A percentile compares a stretch with the other conserved stretches of the same genome.
These are phyloP conservation scores for Gossypium arboreum DNA, from an alignment of 345 rosid species.

Conservation along the genomic window DNA sequence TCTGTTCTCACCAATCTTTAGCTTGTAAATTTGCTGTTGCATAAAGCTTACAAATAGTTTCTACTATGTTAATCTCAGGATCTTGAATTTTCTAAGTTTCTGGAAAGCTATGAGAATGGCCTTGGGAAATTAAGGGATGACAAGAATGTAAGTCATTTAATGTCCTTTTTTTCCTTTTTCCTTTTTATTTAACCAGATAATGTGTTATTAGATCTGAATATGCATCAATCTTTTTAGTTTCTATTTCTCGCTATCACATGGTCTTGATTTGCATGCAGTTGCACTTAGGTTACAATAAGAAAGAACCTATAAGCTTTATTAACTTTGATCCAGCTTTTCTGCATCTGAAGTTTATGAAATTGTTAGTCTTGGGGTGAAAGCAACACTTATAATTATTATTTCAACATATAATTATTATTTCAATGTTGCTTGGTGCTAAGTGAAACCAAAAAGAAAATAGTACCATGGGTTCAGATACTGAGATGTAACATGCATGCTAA, in stretches of 20 bases:
- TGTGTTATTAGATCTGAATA: background rate
- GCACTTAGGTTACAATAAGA: background rate
- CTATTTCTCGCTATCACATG: background rate
- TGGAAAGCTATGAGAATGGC: conserved; percentile 41
- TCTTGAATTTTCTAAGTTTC: conserved; percentile 46
- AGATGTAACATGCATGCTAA: background rate
- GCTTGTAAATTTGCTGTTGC: background rate
- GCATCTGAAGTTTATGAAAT: background rate
- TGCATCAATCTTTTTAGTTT: background rate
- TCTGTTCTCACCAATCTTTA: background rate
- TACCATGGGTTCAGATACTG: background rate
- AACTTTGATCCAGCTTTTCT: background rate
- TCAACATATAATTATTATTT: background rate
- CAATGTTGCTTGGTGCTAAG: background rate
- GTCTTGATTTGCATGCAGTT: background rate
- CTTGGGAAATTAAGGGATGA: conserved; percentile 35
- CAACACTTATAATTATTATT: background rate
- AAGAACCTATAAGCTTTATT: background rate
- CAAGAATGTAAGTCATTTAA: conserved; percentile 47
- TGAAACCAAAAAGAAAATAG: background rate
- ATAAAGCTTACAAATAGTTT: background rate
- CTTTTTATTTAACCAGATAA: background rate
- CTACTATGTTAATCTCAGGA: conserved; percentile 37
- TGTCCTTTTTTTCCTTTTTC: background rate
- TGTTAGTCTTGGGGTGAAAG: background rate